These are phyloP conservation scores for Chlamydomonas reinhardtii DNA, from an alignment of 163 green algal genomes.

Conservation along the genomic window DNA sequence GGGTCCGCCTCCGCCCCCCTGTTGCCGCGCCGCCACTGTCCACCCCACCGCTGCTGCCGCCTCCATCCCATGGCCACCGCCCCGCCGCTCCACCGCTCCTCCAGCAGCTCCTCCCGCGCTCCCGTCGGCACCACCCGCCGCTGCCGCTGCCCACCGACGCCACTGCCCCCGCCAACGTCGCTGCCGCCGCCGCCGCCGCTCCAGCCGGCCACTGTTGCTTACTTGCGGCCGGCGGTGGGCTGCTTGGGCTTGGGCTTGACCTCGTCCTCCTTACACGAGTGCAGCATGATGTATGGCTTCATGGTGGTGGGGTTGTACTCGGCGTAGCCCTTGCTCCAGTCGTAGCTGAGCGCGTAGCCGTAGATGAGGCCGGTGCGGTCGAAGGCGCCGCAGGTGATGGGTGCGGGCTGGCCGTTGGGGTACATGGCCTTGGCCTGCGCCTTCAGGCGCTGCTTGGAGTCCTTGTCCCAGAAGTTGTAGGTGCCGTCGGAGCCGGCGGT, in stretches of 20 bases:
- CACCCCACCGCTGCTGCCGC: too few species aligned
- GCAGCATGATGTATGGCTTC: constrained; percentile 94
- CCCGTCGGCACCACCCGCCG: too few species aligned
- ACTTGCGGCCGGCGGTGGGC: constrained; percentile 44
- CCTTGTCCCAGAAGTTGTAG: constrained; percentile 99
- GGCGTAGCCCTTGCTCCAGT: constrained; percentile 91
- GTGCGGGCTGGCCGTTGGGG: constrained; percentile 52
- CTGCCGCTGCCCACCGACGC: too few species aligned
- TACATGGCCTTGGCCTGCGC: constrained; percentile 72
- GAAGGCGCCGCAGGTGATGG: constrained; percentile 84
- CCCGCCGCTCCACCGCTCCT: too few species aligned
- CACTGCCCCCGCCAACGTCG: too few species aligned
- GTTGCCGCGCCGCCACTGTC: too few species aligned
- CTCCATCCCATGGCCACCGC: too few species aligned
- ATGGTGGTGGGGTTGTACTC: constrained; percentile 84
- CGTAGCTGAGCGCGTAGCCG: constrained; percentile 93
- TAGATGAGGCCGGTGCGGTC: constrained; percentile 92
- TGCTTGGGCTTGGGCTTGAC: constrained; percentile 77
- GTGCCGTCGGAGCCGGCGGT: constrained; percentile 93
- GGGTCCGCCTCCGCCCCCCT: too few species aligned
- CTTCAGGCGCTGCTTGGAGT: constrained; percentile 98
- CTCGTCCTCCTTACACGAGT: constrained; percentile 88
- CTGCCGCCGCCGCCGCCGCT: too few species aligned
- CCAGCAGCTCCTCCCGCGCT: too few species aligned
- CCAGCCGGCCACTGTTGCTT: too few species aligned